Percentiles rank a stretch among this genome's conserved stretches.
These are phyloP conservation scores for Orobanche coerulescens DNA, from an alignment of 257 asterid species.

Conservation along the genomic window DNA sequence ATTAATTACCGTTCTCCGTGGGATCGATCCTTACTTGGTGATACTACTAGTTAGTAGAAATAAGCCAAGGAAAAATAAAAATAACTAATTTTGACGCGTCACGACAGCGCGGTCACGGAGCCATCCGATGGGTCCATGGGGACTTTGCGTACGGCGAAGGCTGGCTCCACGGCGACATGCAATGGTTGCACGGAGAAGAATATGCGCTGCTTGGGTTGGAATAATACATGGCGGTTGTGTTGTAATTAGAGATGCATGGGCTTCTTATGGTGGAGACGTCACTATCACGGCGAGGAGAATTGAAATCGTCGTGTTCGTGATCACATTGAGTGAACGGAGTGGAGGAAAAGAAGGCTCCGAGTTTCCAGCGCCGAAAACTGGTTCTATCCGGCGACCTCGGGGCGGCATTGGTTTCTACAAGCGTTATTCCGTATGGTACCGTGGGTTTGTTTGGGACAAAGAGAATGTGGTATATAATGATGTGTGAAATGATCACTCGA, in stretches of 20 bases:
- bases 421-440: conserved; percentile 23
- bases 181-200: conserved; percentile 43
- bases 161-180: conserved; percentile 72
- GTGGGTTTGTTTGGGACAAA: not conserved
- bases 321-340: conserved; percentile 22
- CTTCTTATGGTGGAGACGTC: conserved; percentile 26
- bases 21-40: no score
- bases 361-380: conserved; percentile 33
- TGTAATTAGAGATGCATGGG: conserved; percentile 20
- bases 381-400: conserved; percentile 25
- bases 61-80: no score
- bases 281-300: conserved; percentile 29
- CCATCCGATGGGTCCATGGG: conserved; percentile 57
- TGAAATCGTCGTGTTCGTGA: conserved; percentile 20
- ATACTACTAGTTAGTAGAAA: no score
- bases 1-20: no score
- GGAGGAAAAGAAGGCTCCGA: conserved; percentile 37
- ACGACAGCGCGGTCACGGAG: conserved; percentile 10
- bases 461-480: no score
- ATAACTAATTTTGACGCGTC: no score
- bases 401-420: conserved; percentile 17
- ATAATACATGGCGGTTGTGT: not conserved
- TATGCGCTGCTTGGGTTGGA: conserved; percentile 36
- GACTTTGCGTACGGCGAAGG: conserved; percentile 64
- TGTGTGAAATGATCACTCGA: no score